Conservation (phyloP, 805 yeast genomes). For the Metschnikowia bowlesiae region DNA sequence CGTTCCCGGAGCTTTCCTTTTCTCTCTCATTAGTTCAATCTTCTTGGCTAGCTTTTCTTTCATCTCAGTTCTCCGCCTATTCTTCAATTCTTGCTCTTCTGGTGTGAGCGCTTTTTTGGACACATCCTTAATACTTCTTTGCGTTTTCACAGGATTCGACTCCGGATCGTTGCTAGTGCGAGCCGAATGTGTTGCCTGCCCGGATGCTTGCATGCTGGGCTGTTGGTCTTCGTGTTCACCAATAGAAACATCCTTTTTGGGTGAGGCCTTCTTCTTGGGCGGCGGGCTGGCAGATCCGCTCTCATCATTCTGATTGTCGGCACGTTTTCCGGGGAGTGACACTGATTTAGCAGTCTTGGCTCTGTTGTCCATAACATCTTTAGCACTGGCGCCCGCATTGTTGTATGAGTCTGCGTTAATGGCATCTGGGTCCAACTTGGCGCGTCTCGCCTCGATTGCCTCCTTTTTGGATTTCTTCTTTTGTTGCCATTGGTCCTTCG, state of each 20-base stretch:
- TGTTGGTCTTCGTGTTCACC: slow-evolving; percentile 6
- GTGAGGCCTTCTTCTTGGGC: neutral
- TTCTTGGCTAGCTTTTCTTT: slow-evolving; percentile 75
- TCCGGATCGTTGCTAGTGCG: slow-evolving; percentile 17
- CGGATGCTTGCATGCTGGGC: neutral
- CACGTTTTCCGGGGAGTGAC: slow-evolving; percentile 30
- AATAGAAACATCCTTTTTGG: neutral
- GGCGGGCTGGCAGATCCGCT: neutral
- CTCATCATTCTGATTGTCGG: slow-evolving; percentile 8
- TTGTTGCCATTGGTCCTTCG: slow-evolving; percentile 86
- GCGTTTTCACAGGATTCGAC: slow-evolving; percentile 1
- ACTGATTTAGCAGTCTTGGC: slow-evolving; percentile 53
- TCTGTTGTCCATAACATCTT: slow-evolving; percentile 53
- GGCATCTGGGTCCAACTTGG: slow-evolving; percentile 71
- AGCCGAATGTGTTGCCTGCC: neutral
- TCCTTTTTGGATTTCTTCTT: slow-evolving; percentile 72
- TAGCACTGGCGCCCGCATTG: slow-evolving; percentile 47
- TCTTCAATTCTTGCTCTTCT: slow-evolving; percentile 47
- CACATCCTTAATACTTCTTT: slow-evolving; percentile 3
- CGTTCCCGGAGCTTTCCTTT: slow-evolving; percentile 89
- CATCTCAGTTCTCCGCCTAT: slow-evolving; percentile 58
- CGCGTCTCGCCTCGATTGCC: slow-evolving; percentile 52
- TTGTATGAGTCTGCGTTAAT: slow-evolving; percentile 40
- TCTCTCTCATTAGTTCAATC: slow-evolving; percentile 65
- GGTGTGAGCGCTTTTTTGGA: slow-evolving; percentile 30